A percentile compares a stretch with the other conserved stretches of the same genome.
Evolutionary conservation across 2,329 filamentous ascomycete genomes (phyloP).

Genomic region (Fusarium buharicum): DNA sequence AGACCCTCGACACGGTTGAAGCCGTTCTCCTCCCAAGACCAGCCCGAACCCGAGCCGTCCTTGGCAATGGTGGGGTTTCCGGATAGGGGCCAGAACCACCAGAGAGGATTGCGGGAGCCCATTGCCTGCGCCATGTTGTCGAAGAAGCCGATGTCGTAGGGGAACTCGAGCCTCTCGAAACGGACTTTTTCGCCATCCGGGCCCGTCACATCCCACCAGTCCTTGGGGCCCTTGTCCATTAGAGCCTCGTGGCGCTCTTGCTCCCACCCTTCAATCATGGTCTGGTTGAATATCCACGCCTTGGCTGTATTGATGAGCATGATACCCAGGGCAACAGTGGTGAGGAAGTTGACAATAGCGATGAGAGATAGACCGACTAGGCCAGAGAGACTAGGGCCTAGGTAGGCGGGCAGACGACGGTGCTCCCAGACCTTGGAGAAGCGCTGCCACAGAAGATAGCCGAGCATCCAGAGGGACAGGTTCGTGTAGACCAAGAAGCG

Average conservation of each 20-base stretch:
- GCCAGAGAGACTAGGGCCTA: constrained; percentile 71
- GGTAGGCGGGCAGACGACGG: constrained; percentile 76
- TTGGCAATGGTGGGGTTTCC: constrained; percentile 58
- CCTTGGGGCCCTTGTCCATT: constrained; percentile 58
- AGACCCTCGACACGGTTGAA: constrained; percentile 72
- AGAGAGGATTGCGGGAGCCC: constrained; percentile 72
- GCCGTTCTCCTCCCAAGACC: constrained; percentile 79
- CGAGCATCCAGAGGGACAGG: constrained; percentile 70
- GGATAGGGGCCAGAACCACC: constrained; percentile 77
- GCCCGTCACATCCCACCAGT: constrained; percentile 56
- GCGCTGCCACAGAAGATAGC: constrained; percentile 69
- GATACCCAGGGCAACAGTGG: constrained; percentile 70
- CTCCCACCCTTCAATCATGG: constrained; percentile 85
- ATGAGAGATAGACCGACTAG: constrained; percentile 72
- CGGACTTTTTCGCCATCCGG: constrained; percentile 55
- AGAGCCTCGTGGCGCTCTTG: constrained; percentile 70
- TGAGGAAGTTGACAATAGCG: constrained; percentile 65
- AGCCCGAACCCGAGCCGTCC: constrained; percentile 56
- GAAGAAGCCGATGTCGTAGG: constrained; percentile 82
- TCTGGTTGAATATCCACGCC: constrained; percentile 74
- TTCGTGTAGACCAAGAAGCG: constrained; percentile 80
- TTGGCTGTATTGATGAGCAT: constrained; percentile 72
- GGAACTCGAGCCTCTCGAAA: constrained; percentile 77
- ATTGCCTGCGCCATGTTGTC: constrained; percentile 79
- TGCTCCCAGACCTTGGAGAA: constrained; percentile 69